Base-by-base conservation (phyloP, 495 filamentous ascomycete genomes). In the Penicillium parvum region DNA sequence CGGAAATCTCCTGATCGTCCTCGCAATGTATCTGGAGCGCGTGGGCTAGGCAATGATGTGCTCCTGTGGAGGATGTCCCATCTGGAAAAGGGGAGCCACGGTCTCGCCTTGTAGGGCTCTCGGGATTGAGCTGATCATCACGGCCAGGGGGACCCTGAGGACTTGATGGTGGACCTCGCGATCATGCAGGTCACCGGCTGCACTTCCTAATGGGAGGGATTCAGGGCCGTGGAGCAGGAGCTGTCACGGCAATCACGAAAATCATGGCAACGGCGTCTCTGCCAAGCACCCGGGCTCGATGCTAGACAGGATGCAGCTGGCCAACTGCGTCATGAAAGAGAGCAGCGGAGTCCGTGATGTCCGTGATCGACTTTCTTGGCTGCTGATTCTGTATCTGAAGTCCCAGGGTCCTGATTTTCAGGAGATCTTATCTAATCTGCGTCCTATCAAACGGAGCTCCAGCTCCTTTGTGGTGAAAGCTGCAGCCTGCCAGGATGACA, bases 1-100 rank as follows among this genome's bases (percentile, higher is more conserved):
- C 19, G 39, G 39, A 42, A 25, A n/a, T 19, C 28, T 29, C 12
- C 39, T 42, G 39, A 42, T 42, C 21, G 12, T 25, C 29, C 20
- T 23, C 3, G 4, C 21, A 2, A 33, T 42, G 39, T 16, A 5
- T 20, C 29, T 16, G 28, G 17, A 12, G 20, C n/a, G n/a, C 11
- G 29, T 42, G 19, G 40, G 15, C 21, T 21, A 16, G 19, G 9
- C 20, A 29, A 42, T 34, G 12, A 15, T 42, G 40, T 42, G 40
- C 32, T 42, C 22, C 7, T 21, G n/a, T n/a, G n/a, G n/a, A n/a
- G n/a, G 10, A 35, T 35, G 12, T 14, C 12, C 12, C 12, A 30
- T 30, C 5, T 10, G 17, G 2, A 2, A 35, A 1, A 16, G n/a
- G 4, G 15, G 4, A 19, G 3, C 2, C 1, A 20, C 32, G 10